Evolutionary conservation across 345 rosid genomes (phyloP).

Genomic region (Euphorbia tirucalli): DNA sequence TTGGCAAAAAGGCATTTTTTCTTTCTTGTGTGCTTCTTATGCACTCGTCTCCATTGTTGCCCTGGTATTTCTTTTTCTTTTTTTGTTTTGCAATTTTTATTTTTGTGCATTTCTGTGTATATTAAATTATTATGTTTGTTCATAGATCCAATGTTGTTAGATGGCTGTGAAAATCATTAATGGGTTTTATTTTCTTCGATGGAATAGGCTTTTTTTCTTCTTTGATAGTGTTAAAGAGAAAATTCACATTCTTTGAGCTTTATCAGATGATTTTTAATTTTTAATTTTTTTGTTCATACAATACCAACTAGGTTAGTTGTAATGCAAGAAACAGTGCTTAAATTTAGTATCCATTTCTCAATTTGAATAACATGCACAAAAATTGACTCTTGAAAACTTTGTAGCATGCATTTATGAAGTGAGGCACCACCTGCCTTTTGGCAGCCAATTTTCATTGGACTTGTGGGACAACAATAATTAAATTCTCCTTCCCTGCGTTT

Average conservation of each 20-base stretch:
- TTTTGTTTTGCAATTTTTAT: background rate
- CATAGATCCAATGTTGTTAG: background rate
- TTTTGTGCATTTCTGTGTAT: too few relatives aligned
- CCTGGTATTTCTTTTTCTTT: constrained; percentile 32
- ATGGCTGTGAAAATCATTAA: too few relatives aligned
- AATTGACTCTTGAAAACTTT: too few relatives aligned
- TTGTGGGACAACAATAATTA: background rate
- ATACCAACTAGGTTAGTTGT: background rate
- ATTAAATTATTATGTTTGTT: too few relatives aligned
- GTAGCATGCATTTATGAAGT: background rate
- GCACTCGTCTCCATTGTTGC: constrained; percentile 57
- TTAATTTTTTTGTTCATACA: background rate
- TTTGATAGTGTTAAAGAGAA: too few relatives aligned
- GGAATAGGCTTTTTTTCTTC: too few relatives aligned
- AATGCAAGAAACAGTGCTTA: background rate
- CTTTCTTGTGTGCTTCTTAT: constrained; percentile 42
- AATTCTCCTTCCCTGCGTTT: background rate
- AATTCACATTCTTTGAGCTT: too few relatives aligned
- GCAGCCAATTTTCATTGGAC: background rate
- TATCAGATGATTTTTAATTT: background rate
- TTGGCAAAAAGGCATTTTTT: constrained; percentile 55
- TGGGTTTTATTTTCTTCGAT: background rate
- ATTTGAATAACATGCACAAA: background rate
- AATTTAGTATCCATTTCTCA: background rate
- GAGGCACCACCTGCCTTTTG: too few relatives aligned